Conservation (phyloP, 495 filamentous ascomycete species). For the Rhypophila decipiens region DNA sequence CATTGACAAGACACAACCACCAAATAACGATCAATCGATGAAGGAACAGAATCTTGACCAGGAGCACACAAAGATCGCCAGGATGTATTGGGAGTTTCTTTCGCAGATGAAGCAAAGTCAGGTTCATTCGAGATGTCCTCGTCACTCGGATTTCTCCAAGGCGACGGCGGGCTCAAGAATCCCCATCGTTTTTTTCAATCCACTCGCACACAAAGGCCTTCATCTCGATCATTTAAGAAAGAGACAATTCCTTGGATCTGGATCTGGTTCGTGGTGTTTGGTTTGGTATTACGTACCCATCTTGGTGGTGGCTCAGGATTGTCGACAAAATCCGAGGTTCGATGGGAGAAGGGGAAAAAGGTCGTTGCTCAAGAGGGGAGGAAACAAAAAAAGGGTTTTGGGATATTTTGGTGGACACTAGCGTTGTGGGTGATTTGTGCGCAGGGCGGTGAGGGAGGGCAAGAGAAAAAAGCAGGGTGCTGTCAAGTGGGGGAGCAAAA, state of each 20-base stretch:
- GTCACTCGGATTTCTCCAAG: neutral
- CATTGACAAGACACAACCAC: too few species aligned
- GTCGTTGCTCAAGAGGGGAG: too few species aligned
- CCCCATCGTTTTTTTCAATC: conserved; percentile 35
- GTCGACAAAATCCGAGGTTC: conserved; percentile 31
- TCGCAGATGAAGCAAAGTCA: neutral
- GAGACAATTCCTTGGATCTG: too few species aligned
- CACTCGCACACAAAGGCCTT: conserved; percentile 41
- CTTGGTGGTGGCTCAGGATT: conserved; percentile 39
- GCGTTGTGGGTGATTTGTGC: conserved; percentile 2
- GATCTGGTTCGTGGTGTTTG: too few species aligned
- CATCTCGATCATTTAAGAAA: too few species aligned
- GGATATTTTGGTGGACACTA: conserved; percentile 5
- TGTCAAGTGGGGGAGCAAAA: too few species aligned
- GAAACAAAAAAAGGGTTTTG: conserved; percentile 19
- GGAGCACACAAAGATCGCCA: neutral
- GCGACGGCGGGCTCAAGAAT: conserved; percentile 14
- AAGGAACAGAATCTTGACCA: neutral
- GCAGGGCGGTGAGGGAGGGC: conserved; percentile 1
- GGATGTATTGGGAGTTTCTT: neutral
- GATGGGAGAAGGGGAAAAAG: conserved; percentile 23
- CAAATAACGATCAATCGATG: neutral
- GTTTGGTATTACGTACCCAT: conserved; percentile 41
- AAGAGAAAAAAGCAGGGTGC: too few species aligned
- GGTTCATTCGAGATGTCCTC: neutral